Evolutionary conservation across 2,329 filamentous ascomycete genomes (phyloP).

Genomic region (Rhexocercosporidium sp.): DNA sequence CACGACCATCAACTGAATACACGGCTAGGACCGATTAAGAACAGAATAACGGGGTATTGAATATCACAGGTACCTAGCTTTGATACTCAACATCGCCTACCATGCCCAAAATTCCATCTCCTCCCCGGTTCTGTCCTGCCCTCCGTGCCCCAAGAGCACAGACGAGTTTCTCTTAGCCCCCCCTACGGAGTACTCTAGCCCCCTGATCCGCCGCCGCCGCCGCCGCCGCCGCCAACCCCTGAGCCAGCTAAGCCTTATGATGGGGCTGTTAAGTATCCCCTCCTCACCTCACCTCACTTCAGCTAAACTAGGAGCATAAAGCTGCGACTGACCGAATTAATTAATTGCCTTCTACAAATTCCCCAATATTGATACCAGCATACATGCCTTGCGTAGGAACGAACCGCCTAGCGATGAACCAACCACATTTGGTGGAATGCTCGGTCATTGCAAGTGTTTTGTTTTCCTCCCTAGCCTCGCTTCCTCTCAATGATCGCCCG

Average conservation of each 20-base stretch:
- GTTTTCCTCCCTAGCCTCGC: not conserved
- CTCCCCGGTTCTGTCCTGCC: too few relatives aligned
- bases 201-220: not conserved
- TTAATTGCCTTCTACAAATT: not conserved
- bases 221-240: too few relatives aligned
- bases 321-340: not conserved
- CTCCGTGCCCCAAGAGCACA: not conserved
- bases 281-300: not conserved
- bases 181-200: not conserved
- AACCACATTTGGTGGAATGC: not conserved
- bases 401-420: not conserved
- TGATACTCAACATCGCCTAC: too few relatives aligned
- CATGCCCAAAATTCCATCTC: too few relatives aligned
- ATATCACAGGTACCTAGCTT: too few relatives aligned
- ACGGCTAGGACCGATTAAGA: not conserved
- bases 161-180: not conserved
- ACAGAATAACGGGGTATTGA: not conserved
- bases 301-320: not conserved
- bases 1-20: not conserved
- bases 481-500: not conserved
- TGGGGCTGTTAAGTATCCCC: not conserved
- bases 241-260: conserved; percentile 2
- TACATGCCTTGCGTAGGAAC: not conserved
- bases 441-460: not conserved
- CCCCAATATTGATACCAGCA: not conserved